Evolutionary conservation across 2,329 filamentous ascomycete species (phyloP), one percentile per base, ranked within the genome.

Genomic region (Colletotrichum sp.): DNA sequence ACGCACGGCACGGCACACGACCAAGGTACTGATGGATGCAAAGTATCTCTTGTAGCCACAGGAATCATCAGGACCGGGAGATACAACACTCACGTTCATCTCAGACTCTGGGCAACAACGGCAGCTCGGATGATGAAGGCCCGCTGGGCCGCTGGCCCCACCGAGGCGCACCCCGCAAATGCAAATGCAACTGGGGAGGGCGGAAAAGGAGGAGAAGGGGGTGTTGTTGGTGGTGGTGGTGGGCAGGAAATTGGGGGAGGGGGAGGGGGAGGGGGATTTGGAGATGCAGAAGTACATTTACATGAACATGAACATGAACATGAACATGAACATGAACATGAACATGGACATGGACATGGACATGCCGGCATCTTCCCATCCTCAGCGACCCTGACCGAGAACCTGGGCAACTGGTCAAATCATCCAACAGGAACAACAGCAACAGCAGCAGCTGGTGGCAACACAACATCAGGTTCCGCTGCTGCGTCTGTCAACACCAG

Each of bases 61-160:
- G n/a, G n/a, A 51, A 51, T 21, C 4, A 51, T 16, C n/a, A 24
- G n/a, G 11, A 12, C 2, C 21, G 43, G 58, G 33, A 61, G 18
- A 51, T 21, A 51, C 43, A 51, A 6, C 43, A 51, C 12, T 12
- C 11, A 27, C 55, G 18, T 47, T 51, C 27, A 38, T 29, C 69
- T n/a, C 31, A 72, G n/a, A 47, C 51, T 70, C 66, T 55, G 67
- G 66, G 38, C 66, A 62, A 62, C 57, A 36, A 51, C 71, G 71
- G 61, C 71, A 70, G 71, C 72, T 67, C 74, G 74, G 72, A 76
- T 75, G 75, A 73, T 75, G 66, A 69, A 75, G 70, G 75, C 75
- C 73, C 75, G 73, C 66, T 76, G 70, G 75, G 73, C 73, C 70
- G 70, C 70, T 73, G 75, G 75, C 66, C 75, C 75, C 66, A 76